Base-by-base conservation (phyloP, 768 basidiomycete genomes). In the Rhodotorula paludigena region DNA sequence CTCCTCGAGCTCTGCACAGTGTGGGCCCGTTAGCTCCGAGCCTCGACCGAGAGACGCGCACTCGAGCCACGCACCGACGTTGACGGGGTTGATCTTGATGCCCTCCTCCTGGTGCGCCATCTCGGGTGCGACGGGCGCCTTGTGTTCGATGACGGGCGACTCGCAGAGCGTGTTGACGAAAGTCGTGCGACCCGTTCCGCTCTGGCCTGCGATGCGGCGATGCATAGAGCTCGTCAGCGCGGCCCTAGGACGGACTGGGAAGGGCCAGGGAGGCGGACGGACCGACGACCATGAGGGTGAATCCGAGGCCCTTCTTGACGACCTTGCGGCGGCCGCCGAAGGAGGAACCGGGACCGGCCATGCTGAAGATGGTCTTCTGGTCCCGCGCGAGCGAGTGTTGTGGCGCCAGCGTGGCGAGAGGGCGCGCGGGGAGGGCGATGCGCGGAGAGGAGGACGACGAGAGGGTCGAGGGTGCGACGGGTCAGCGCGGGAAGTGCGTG, bases 231-330 rank as follows among this genome's bases (percentile, higher is more conserved):
- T 25, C 12, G n/a, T 39, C 12, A 36, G 25, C 25, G 38, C 16
- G 36, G 3, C 14, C 7, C 36, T 21, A 21, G 25, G 38, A 9
- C 39, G 15, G 16, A 41, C 18, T 11, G 2, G n/a, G n/a, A 7
- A 4, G 2, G 8, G 44, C 1, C n/a, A 8, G 20, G 8, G 49
- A n/a, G 30, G 25, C 18, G 32, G 48, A 85, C 90, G 76, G 70
- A 94, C 94, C 94, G 77, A 94, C 92, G 61, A 97, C 94, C 90
- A 92, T 92, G 76, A 97, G 79, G 74, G 94, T 98, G 81, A 98
- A 90, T 81, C 94, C 92, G 60, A 98, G 89, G 78, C 93, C 94
- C 85, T 97, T 97, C 83, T 97, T 98, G 80, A 90, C 91, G 68
- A 78, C 77, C 80, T 97, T 97, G 3, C 80, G 36, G 33, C 54